Evolutionary conservation across 495 filamentous ascomycete species (phyloP).

Genomic region (Aspergillus incahuasiensis): DNA sequence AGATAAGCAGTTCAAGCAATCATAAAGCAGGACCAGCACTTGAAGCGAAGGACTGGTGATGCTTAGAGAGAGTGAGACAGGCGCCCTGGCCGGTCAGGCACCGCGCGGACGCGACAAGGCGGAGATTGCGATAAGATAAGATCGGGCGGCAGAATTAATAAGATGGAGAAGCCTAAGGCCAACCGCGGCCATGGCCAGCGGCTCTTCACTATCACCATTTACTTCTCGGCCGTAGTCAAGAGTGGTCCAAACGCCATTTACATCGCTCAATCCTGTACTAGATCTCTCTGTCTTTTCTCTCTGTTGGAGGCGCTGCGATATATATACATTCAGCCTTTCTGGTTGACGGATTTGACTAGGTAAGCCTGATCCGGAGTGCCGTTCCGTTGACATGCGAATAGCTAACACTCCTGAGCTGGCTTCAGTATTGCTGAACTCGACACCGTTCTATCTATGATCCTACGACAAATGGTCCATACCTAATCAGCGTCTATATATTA

Average conservation of each 20-base stretch:
- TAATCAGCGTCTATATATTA: constrained; percentile 2
- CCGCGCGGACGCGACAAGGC: constrained; percentile 15
- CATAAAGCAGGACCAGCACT: background rate
- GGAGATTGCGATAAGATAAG: constrained; percentile 46
- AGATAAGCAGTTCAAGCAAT: background rate
- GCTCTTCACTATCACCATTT: constrained; percentile 12
- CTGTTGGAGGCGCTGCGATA: background rate
- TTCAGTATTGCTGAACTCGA: constrained; percentile 10
- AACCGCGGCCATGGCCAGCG: constrained; percentile 1
- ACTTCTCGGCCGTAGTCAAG: too few relatives aligned
- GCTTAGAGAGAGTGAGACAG: background rate
- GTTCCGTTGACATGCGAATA: constrained; percentile 8
- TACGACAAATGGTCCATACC: constrained; percentile 8
- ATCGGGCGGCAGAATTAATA: constrained; percentile 18
- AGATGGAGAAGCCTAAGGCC: constrained; percentile 18
- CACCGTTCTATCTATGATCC: constrained; percentile 7
- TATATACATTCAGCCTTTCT: constrained; percentile 8
- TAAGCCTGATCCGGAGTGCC: constrained; percentile 14
- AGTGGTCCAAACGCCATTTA: background rate
- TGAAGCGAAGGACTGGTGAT: background rate
- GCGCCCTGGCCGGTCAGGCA: background rate
- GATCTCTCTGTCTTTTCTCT: background rate
- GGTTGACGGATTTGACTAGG: constrained; percentile 15
- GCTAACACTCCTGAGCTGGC: constrained; percentile 17
- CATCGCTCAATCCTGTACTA: too few relatives aligned